Percentiles rank a stretch among this genome's conserved stretches.
These are phyloP conservation scores for Cymbopogon flexuosus DNA, from an alignment of 202 grass and related monocot genomes.

Conservation along the genomic window DNA sequence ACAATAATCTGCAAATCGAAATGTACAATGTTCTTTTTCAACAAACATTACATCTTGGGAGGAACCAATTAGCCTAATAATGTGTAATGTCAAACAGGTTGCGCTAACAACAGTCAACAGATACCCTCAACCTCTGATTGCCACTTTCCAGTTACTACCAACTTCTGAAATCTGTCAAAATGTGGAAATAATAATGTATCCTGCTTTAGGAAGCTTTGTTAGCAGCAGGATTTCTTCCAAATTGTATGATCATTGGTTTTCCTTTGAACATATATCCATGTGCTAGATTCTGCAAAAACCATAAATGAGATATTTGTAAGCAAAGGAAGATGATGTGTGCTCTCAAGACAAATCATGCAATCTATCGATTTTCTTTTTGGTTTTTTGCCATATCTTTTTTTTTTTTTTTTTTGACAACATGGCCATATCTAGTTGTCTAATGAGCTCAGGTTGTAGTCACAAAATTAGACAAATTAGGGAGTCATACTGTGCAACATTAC, in stretches of 20 bases:
- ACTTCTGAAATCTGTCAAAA: not conserved
- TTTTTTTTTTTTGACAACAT: too few species aligned
- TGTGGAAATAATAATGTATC: not conserved
- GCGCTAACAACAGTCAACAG: not conserved
- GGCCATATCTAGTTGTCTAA: not conserved
- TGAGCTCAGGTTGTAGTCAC: not conserved
- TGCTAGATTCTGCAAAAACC: slow-evolving; percentile 16
- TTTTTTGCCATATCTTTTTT: not conserved
- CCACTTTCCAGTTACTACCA: not conserved
- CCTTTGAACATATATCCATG: too few species aligned
- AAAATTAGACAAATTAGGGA: not conserved
- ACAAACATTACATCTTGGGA: not conserved
- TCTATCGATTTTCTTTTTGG: not conserved
- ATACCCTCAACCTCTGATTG: not conserved
- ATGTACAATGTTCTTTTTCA: not conserved
- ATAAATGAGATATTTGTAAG: not conserved
- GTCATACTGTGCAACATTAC: not conserved
- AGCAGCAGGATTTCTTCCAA: too few species aligned
- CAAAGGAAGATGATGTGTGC: not conserved
- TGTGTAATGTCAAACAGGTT: not conserved
- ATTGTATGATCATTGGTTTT: too few species aligned
- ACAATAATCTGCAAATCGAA: not conserved
- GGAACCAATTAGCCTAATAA: not conserved
- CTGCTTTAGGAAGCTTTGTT: not conserved
- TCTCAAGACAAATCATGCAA: slow-evolving; percentile 5